Percentiles rank a stretch among this genome's conserved stretches.
phyloP scores from a whole-genome alignment of 805 yeast species.

The Zygosaccharomyces gambellarensis region DNA sequence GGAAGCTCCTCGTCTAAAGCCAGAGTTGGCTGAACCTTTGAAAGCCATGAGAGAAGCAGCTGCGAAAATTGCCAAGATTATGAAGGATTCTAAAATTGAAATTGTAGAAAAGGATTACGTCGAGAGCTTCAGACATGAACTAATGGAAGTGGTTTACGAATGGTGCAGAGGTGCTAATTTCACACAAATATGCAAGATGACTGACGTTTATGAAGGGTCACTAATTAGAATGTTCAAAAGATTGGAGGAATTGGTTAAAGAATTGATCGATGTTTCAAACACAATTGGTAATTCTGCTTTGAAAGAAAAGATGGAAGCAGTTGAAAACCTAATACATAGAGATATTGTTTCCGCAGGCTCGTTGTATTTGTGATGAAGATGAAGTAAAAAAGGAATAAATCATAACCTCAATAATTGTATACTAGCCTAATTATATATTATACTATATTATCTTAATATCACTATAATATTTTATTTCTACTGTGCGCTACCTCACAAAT shows the following conservation, averaged over 20 bases:
- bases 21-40: constrained; percentile 89
- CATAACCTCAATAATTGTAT: constrained; percentile 1
- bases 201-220: constrained; percentile 97
- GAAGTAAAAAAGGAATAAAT: background rate
- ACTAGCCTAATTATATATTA: background rate
- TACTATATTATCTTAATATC: background rate
- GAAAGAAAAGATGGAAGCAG: constrained; percentile 83
- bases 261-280: constrained; percentile 84
- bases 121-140: constrained; percentile 83
- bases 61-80: constrained; percentile 78
- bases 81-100: constrained; percentile 85
- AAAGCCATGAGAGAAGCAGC: constrained; percentile 90
- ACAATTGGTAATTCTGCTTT: constrained; percentile 88
- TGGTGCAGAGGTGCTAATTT: constrained; percentile 97
- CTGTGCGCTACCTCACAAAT: background rate
- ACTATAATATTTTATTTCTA: background rate
- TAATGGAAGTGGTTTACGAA: constrained; percentile 93
- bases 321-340: constrained; percentile 82
- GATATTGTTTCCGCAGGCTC: constrained; percentile 97
- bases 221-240: constrained; percentile 92
- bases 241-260: constrained; percentile 87
- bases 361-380: constrained; percentile 48
- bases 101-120: constrained; percentile 88
- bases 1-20: constrained; percentile 77
- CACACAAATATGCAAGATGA: constrained; percentile 97